Base-by-base conservation (phyloP, 2,329 filamentous ascomycete species). In the Dactylellina haptotyla region DNA sequence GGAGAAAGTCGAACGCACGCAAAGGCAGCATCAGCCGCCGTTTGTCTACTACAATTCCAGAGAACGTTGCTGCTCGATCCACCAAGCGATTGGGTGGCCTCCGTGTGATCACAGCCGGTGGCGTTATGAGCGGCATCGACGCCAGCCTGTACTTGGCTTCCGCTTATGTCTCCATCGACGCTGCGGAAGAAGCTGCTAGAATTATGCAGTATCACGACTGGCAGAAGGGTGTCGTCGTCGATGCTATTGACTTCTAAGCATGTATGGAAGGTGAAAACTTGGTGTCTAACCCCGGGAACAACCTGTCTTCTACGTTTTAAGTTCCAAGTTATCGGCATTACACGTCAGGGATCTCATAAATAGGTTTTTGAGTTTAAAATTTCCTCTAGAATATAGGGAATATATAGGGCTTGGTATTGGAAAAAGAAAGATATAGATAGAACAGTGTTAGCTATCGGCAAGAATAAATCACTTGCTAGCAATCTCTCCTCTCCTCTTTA, bases 131-230 rank as follows among this genome's bases (percentile, higher is more conserved):
- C 81, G 92, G 92, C 80, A 84, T 96, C 63, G 92, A 96, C 84
- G 92, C 92, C 63, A 85, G 89, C 77, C 83, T 96, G 83, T 95
- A 96, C 83, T 85, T 96, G 80, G 89, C 96, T 81, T 90, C 89
- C 81, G 91, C 92, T 77, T 83, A 96, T 81, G 91, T 94, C 54
- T 90, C 88, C 73, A 88, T 92, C 79, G 90, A 91, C 61, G 85
- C 88, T 72, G 91, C 92, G 75, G 86, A 88, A 69, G 90, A 94
- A 82, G 88, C 91, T 76, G 89, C 90, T 79, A 86, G 89, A 76
- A 78, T 86, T 76, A 88, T 95, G 85, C 90, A 94, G 83, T 91
- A 93, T 84, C 48, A 39, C 53, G 87, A 86, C 79, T 96, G 92
- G 92, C 87, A 87, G 81, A 94, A 93, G 88, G 91, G 91, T 77